Evolutionary conservation across 768 basidiomycete genomes (phyloP).

Genomic region (Mycena vitilis): DNA sequence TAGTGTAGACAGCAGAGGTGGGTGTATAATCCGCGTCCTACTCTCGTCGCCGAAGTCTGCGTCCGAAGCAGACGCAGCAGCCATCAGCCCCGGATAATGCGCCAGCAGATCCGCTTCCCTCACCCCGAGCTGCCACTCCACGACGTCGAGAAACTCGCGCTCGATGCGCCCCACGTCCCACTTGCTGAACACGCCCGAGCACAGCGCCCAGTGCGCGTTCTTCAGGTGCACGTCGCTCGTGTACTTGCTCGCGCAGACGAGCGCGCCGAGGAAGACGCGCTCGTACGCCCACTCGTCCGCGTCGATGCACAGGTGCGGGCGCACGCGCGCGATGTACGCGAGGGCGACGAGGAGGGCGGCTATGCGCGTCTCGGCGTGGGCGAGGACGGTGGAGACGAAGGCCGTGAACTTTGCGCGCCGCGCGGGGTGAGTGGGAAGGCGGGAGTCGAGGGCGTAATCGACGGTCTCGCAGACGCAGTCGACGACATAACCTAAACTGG

Average conservation of each 20-base stretch:
- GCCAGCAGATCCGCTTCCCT: constrained; percentile 8
- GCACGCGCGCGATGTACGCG: constrained; percentile 19
- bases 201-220: constrained; percentile 24
- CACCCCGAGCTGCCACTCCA: constrained; percentile 25
- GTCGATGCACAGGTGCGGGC: constrained; percentile 20
- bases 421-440: not conserved
- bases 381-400: constrained; percentile 18
- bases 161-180: constrained; percentile 23
- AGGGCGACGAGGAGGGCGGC: constrained; percentile 22
- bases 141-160: constrained; percentile 27
- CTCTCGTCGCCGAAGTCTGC: too few species aligned
- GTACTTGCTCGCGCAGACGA: constrained; percentile 22
- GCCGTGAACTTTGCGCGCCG: constrained; percentile 3
- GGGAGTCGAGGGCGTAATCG: not conserved
- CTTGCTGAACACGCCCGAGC: constrained; percentile 15
- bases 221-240: constrained; percentile 12
- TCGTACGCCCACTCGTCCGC: constrained; percentile 23
- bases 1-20: too few species aligned
- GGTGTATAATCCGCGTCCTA: too few species aligned
- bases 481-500: constrained; percentile 17
- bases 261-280: constrained; percentile 26
- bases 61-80: not conserved
- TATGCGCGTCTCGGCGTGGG: constrained; percentile 12
- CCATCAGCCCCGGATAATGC: constrained; percentile 12
- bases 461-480: constrained; percentile 17